Evolutionary conservation across 768 basidiomycete species (phyloP), one percentile per base, ranked within the genome.

Genomic region (Daedaleopsis sinensis): DNA sequence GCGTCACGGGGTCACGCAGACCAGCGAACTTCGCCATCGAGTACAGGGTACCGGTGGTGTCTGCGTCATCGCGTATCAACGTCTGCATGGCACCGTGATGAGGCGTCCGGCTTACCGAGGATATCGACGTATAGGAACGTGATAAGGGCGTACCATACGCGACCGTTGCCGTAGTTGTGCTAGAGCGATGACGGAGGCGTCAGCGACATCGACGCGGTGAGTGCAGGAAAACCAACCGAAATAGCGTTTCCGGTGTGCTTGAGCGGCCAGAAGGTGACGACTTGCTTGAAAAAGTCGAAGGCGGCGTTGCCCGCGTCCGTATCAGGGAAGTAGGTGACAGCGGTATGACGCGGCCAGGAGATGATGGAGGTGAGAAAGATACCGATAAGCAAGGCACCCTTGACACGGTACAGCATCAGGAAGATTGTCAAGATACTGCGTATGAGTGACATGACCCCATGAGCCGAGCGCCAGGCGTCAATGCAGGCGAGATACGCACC

Each of bases 61-160:
- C 76, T 73, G 58, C 50, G 56, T 15, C 36, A 18, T 21, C 36
- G 19, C 27, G 4, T 32, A 32, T 42, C 46, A 38, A 62, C 64
- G 79, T 78, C 80, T 18, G 82, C 62, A 82, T 83, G 62, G 81
- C 83, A 71, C 83, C 81, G 54, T 19, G 36, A 59, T 18, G 53
- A 27, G 21, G n/a, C 38, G n/a, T 52, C 10, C 51, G 52, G 71
- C 82, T 49, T 65, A 88, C 86, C 89, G 68, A 91, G 82, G 64
- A 93, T 90, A 74, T 92, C 91, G 67, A 94, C 93, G 71, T 94
- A 94, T 57, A 95, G 84, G 84, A 95, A 93, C 0, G 93, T 94
- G 71, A 93, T 77, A 27, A 94, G 80, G 7, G 93, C 93, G 72
- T 94, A 92, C 93, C 93, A 94, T 24, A 93, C 89, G 38, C 76